Base-by-base conservation (phyloP, 257 asterid genomes). In the Scutellaria galericulata region DNA sequence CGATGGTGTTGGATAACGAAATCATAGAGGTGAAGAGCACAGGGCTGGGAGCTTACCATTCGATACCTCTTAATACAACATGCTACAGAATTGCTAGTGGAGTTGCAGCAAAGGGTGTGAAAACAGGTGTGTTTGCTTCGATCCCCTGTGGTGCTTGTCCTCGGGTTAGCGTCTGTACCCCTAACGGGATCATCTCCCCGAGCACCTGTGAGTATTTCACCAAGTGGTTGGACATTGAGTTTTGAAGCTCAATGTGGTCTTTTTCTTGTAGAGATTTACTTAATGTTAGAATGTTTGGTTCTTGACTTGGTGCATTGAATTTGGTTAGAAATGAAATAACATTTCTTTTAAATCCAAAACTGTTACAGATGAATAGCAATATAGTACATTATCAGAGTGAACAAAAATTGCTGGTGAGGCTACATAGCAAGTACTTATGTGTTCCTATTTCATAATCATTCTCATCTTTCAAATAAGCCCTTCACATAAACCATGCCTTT, bases 401-500 rank as follows among this genome's bases (percentile, higher is more conserved):
- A 58, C 56, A 74, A 82, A 82, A 78, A 78, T 48, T 68, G 73
- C 54, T 66, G 51, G 69, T 40, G 64, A 51, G 15, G 15, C 50
- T 41, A 58, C 63, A 40, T 48, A 11, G 13, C 51, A 58, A 41
- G 45, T 20, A 6, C 51, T 64, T 41, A 69, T 18, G 11, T 39
- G 2, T 22, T 37, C 40, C 31, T 18, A 57, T 20, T 7, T 52
- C 55, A 12, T 3, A 2, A 37, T 7, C 39, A 4, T 20, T 68
- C 12, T 93, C 85, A 91, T 72, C 89, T 86, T 79, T 91, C 99
- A 68, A 94, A 87, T 27, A 91, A 40, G 55, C 99, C 99, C 80
- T 91, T 94, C 48, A 94, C 97, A 80, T 91, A 89, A 53, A 94
- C 84, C 97, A 94, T 91, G 66, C 92, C 99, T 46, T 89, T 91